These are phyloP conservation scores for Casuarina equisetifolia DNA, from an alignment of 306 rosid species.

Conservation along the genomic window DNA sequence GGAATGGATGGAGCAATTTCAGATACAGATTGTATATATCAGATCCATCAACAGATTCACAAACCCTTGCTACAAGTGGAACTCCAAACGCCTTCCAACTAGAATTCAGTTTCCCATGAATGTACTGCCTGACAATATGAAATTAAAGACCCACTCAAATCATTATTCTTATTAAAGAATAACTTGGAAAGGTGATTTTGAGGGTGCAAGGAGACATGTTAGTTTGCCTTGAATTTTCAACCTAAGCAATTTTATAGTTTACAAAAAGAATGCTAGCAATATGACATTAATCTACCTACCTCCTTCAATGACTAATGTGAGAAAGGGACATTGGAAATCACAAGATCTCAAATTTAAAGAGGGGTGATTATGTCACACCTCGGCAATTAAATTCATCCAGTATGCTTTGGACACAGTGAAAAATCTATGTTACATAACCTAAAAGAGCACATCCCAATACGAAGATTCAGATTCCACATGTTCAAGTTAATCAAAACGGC, in stretches of 20 bases:
- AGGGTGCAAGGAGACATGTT: conserved; percentile 10
- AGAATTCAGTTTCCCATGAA: conserved; percentile 58
- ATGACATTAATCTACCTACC: neutral
- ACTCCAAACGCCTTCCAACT: conserved; percentile 88
- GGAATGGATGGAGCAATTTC: conserved; percentile 64
- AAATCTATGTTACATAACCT: neutral
- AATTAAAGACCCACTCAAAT: conserved; percentile 24
- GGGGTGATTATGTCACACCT: neutral
- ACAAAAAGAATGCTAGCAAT: neutral
- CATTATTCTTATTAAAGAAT: conserved; percentile 12
- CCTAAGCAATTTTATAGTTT: neutral
- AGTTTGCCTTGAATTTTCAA: neutral
- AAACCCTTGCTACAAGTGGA: conserved; percentile 68
- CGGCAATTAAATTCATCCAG: neutral
- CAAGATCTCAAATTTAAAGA: neutral
- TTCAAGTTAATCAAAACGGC: no score
- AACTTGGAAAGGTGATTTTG: conserved; percentile 19
- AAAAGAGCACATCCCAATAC: no score
- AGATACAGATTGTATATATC: conserved; percentile 65
- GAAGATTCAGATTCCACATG: no score
- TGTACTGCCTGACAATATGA: conserved; percentile 61
- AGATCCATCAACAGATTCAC: conserved; percentile 53
- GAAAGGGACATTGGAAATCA: neutral
- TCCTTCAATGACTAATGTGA: neutral
- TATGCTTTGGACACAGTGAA: neutral